A percentile compares a stretch with the other conserved stretches of the same genome.
Evolutionary conservation across 164 flowering plant species (phyloP).

Genomic region (Aristolochia contorta): DNA sequence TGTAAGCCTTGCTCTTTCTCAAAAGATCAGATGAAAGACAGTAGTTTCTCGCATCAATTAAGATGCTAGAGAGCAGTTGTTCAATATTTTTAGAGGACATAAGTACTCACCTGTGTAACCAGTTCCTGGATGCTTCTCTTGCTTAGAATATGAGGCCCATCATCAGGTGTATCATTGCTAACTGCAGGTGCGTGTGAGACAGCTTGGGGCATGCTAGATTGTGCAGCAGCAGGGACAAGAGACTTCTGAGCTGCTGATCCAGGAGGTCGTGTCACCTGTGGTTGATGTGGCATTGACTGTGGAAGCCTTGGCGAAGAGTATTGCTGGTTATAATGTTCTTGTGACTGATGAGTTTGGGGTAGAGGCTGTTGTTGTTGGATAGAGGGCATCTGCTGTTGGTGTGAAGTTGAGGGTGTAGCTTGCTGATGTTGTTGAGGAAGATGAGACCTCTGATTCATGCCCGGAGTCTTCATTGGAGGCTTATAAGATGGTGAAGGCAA

Average conservation of each 20-base stretch:
- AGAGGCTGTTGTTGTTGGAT: constrained; percentile 33
- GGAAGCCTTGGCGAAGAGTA: constrained; percentile 35
- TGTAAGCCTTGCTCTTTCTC: too few relatives aligned
- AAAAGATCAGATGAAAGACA: neutral
- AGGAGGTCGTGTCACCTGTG: constrained; percentile 32
- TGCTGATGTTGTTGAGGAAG: constrained; percentile 37
- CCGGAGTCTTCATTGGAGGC: constrained; percentile 39
- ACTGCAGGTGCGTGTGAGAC: constrained; percentile 22
- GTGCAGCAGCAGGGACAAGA: constrained; percentile 25
- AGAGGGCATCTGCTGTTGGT: constrained; percentile 40
- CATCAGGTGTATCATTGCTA: constrained; percentile 38
- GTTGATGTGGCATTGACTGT: constrained; percentile 41
- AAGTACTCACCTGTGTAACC: constrained; percentile 51
- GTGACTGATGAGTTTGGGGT: constrained; percentile 36
- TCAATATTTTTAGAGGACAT: neutral
- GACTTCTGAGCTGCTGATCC: constrained; percentile 47
- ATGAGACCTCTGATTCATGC: constrained; percentile 57
- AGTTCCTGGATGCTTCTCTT: constrained; percentile 88
- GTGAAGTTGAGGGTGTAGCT: constrained; percentile 25
- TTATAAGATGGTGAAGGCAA: constrained; percentile 53
- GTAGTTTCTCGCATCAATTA: neutral
- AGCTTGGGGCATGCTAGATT: constrained; percentile 23
- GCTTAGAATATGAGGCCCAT: constrained; percentile 48
- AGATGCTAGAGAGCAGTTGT: too few relatives aligned
- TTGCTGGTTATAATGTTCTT: constrained; percentile 51